phyloP scores from a whole-genome alignment of 345 rosid genomes.

The Acer campestre region DNA sequence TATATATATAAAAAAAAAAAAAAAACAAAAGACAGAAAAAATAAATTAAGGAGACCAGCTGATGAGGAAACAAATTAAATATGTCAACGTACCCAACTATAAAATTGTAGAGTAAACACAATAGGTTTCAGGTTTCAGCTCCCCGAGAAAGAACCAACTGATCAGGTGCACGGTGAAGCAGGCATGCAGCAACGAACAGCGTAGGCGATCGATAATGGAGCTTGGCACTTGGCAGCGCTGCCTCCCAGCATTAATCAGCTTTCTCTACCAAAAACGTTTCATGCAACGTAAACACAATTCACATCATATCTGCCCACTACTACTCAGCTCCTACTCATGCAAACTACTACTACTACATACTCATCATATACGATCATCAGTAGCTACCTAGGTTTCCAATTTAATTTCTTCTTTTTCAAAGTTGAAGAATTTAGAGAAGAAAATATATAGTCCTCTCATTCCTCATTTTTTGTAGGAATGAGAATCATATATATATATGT shows the following conservation, averaged over 20 bases:
- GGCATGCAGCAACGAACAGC: not conserved
- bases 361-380: not conserved
- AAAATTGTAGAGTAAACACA: conserved; percentile 3
- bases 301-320: not conserved
- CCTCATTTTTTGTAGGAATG: too few species aligned
- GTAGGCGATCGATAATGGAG: not conserved
- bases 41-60: conserved; percentile 4
- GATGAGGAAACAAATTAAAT: not conserved
- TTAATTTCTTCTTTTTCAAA: too few species aligned
- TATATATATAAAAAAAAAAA: too few species aligned
- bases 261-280: conserved; percentile 19
- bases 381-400: too few species aligned
- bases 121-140: conserved; percentile 12
- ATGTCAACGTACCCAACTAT: conserved; percentile 27
- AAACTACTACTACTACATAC: not conserved
- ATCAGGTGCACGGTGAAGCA: conserved; percentile 13
- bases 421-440: too few species aligned
- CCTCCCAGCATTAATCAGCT: too few species aligned
- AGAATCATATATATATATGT: too few species aligned
- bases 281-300: conserved; percentile 23
- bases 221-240: not conserved
- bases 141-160: conserved; percentile 28
- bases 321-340: conserved; percentile 11
- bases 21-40: conserved; percentile 5
- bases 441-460: too few species aligned